Conservation (phyloP, 2,329 filamentous ascomycete species). For the Sordariomycetes sp. region DNA sequence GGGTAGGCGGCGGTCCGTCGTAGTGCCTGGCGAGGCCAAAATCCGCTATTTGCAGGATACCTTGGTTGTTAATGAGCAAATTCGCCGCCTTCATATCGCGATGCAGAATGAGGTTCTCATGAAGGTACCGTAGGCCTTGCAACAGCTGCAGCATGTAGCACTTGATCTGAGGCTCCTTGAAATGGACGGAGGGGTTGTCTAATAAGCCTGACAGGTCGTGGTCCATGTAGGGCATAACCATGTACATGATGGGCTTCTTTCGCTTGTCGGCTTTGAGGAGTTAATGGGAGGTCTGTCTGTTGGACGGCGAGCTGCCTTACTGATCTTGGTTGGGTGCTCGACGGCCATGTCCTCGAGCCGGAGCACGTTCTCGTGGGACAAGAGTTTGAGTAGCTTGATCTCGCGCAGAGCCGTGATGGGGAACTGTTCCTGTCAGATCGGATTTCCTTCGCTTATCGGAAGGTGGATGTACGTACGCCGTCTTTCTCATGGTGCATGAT, state of each 20-base stretch:
- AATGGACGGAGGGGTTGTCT: slow-evolving; percentile 84
- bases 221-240: slow-evolving; percentile 98
- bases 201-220: slow-evolving; percentile 96
- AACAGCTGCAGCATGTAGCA: slow-evolving; percentile 95
- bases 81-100: slow-evolving; percentile 99
- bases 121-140: slow-evolving; percentile 81
- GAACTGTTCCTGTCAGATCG: slow-evolving; percentile 44
- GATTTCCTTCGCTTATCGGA: background rate
- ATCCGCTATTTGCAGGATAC: slow-evolving; percentile 92
- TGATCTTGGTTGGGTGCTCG: slow-evolving; percentile 58
- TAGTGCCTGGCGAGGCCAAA: slow-evolving; percentile 93
- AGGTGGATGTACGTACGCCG: slow-evolving; percentile 56
- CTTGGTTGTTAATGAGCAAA: slow-evolving; percentile 87
- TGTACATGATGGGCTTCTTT: slow-evolving; percentile 85
- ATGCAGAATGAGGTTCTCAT: slow-evolving; percentile 83
- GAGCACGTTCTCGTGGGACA: slow-evolving; percentile 86
- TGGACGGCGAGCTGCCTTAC: slow-evolving; percentile 24
- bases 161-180: slow-evolving; percentile 88
- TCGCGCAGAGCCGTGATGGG: slow-evolving; percentile 97
- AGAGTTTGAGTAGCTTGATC: slow-evolving; percentile 91
- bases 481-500: slow-evolving; percentile 99
- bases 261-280: slow-evolving; percentile 55
- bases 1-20: slow-evolving; percentile 69
- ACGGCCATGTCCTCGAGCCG: slow-evolving; percentile 93
- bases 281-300: background rate